Base-by-base conservation (phyloP, 805 yeast species). In the Wickerhamiella galacta region DNA sequence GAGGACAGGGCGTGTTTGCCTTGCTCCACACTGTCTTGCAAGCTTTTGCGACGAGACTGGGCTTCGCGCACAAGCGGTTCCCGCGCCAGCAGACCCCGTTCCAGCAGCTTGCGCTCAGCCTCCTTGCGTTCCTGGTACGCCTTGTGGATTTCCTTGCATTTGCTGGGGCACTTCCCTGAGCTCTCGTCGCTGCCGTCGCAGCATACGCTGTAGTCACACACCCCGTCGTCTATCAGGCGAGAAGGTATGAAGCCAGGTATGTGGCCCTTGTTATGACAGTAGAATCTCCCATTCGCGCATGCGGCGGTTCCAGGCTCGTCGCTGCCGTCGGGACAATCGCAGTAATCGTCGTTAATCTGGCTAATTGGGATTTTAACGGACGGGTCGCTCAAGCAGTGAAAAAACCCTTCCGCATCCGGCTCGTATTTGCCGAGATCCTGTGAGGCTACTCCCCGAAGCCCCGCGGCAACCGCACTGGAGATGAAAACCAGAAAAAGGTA, bases 261-360 rank as follows among this genome's bases (percentile, higher is more conserved):
- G 42, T 70, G 76, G 3, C 94, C 93, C 31, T 64, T 59, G 48
- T 90, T 90, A 6, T 54, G 68, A 56, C 98, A 87, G 52, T 70
- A 83, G 47, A 82, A 85, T 30, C 44, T 42, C n/a, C 56, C 55
- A 32, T 39, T 40, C 10, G 58, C 47, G 53, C 96, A 87, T 0
- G 95, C 95, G 25, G 75, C 60, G 1, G 96, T 87, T 0, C 95
- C 95, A 0, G 95, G 95, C 53, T 90, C 96, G 57, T 90, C 98
- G 4, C 85, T 72, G 0, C 96, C 96, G 56, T 90, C 98, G 0
- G 95, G 95, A 58, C 96, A 87, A 48, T 90, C 96, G 56, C 96
- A 87, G 48, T 66, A 75, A 45, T 83, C 77, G 53, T 90, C 95
- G 51, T 87, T 87, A 44, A 87, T 65, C 47, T 73, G 78, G 23